A percentile compares a stretch with the other conserved stretches of the same genome.
These are phyloP conservation scores for Prosopis cineraria DNA, from an alignment of 306 rosid genomes.

Conservation along the genomic window DNA sequence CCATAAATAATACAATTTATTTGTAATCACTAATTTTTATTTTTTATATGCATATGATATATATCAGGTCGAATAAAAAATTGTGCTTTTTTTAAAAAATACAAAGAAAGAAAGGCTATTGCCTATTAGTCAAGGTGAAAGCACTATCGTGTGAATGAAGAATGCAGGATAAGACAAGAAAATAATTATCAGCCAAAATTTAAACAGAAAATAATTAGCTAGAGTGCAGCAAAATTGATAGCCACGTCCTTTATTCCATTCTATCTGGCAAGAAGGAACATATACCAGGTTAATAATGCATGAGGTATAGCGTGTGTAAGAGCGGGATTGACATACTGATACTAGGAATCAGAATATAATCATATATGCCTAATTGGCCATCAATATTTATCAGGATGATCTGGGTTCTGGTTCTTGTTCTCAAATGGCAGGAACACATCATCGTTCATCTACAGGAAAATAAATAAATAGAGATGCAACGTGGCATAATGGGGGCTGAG, in stretches of 20 bases:
- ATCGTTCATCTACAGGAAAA: not conserved
- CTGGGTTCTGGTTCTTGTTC: not conserved
- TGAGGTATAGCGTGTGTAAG: too few relatives aligned
- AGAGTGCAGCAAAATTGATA: not conserved
- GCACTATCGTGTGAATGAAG: too few relatives aligned
- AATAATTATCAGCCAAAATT: too few relatives aligned
- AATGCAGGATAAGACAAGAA: not conserved
- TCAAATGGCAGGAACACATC: not conserved
- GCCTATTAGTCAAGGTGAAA: too few relatives aligned
- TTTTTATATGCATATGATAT: too few relatives aligned
- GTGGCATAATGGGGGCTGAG: not conserved
- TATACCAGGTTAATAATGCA: not conserved
- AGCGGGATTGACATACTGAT: not conserved
- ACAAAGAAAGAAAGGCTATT: too few relatives aligned
- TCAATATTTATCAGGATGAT: not conserved
- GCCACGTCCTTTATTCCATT: not conserved
- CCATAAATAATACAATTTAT: not conserved
- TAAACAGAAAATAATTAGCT: not conserved
- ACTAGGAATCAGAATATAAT: conserved; percentile 6
- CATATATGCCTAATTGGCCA: not conserved
- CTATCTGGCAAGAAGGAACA: not conserved
- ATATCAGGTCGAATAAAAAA: too few relatives aligned
- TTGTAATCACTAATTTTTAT: not conserved
- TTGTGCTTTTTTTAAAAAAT: too few relatives aligned
- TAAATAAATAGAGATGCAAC: not conserved